A percentile compares a stretch with the other conserved stretches of the same genome.
phyloP scores from a whole-genome alignment of 78 protist species.

The Dictyostelium purpureum region DNA sequence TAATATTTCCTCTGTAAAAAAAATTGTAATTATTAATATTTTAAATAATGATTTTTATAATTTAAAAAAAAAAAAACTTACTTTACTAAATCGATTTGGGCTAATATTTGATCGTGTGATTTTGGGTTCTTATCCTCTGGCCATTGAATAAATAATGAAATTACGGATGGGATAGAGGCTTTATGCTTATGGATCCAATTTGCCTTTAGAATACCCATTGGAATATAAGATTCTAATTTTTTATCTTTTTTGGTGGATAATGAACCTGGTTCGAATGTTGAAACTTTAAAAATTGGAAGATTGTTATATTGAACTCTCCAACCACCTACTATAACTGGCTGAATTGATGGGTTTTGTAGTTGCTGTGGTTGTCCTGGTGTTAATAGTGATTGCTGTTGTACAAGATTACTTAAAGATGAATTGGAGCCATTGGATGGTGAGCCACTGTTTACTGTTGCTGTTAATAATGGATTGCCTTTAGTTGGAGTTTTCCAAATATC shows the following conservation, averaged over 20 bases:
- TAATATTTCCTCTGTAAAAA: conserved; percentile 25
- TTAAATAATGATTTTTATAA: not conserved
- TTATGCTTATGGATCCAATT: conserved; percentile 77
- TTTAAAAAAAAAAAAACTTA: not conserved
- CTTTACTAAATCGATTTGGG: conserved; percentile 65
- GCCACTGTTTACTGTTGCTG: not conserved
- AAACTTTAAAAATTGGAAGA: conserved; percentile 13
- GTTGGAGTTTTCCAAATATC: not conserved
- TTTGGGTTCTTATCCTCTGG: conserved; percentile 64
- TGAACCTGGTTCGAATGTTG: conserved; percentile 19
- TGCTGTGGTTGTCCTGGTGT: not conserved
- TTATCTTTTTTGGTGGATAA: conserved; percentile 52
- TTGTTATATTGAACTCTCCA: conserved; percentile 27
- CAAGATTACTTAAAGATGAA: too few species aligned
- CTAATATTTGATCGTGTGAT: conserved; percentile 14
- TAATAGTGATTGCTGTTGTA: not conserved
- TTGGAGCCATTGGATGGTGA: too few species aligned
- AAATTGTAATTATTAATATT: not conserved
- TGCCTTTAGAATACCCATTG: conserved; percentile 53
- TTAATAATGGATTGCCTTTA: not conserved
- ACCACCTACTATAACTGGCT: conserved; percentile 11
- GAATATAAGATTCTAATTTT: not conserved
- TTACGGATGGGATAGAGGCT: conserved; percentile 36
- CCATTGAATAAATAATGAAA: conserved; percentile 64
- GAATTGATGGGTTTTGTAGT: too few species aligned